phyloP scores from a whole-genome alignment of 306 rosid species.

The Cicer chorassanicum region DNA sequence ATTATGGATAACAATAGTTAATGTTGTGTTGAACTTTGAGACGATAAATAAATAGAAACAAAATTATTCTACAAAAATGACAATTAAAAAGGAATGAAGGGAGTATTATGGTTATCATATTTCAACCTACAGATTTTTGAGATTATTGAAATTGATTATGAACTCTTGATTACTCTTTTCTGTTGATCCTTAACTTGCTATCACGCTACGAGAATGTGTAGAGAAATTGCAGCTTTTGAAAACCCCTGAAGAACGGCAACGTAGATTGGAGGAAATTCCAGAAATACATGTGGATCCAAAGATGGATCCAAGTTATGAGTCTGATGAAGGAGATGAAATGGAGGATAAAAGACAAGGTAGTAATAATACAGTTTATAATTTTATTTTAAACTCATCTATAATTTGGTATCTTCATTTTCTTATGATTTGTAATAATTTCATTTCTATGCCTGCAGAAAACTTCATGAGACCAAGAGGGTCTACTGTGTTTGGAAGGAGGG shows the following conservation, averaged over 20 bases:
- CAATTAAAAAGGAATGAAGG: no score
- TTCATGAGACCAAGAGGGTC: slow-evolving; percentile 71
- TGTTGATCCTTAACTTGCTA: slow-evolving; percentile 65
- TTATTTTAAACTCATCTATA: not conserved
- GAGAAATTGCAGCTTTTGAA: slow-evolving; percentile 94
- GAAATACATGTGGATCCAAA: slow-evolving; percentile 92
- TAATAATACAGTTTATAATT: slow-evolving; percentile 31
- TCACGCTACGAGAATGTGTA: slow-evolving; percentile 99
- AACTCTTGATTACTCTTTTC: slow-evolving; percentile 9
- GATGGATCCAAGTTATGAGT: slow-evolving; percentile 95
- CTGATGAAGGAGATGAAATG: slow-evolving; percentile 86
- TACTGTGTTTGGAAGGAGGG: slow-evolving; percentile 77
- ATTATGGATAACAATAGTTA: no score
- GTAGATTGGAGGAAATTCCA: slow-evolving; percentile 89
- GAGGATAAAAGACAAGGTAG: slow-evolving; percentile 73
- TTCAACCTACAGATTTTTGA: slow-evolving; percentile 11
- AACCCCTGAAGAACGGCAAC: slow-evolving; percentile 98
- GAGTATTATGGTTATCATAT: slow-evolving; percentile 20
- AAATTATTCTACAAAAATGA: no score
- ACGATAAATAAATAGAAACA: no score
- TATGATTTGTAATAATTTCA: slow-evolving; percentile 26
- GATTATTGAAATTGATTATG: slow-evolving; percentile 25
- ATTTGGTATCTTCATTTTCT: not conserved
- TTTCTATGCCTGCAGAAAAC: slow-evolving; percentile 67
- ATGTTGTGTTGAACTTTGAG: no score